A percentile compares a stretch with the other conserved stretches of the same genome.
Conservation (phyloP, 176 grass and related monocot species). For the Raddia guianensis region DNA sequence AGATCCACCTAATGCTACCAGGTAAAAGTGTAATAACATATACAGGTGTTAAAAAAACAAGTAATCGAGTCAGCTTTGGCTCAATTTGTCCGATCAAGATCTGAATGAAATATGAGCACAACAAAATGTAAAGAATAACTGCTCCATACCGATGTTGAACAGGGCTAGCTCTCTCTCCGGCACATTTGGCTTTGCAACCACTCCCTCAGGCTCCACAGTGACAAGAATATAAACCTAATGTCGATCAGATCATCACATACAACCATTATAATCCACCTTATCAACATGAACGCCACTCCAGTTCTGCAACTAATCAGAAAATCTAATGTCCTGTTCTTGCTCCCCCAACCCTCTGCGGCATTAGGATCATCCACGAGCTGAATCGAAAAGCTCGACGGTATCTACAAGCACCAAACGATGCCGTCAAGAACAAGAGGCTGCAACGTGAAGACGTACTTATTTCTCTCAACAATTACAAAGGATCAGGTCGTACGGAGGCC, state of each 20-base stretch:
- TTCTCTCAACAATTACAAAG: conserved; percentile 19
- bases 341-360: conserved; percentile 22
- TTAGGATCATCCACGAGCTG: conserved; percentile 38
- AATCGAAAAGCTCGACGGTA: conserved; percentile 79
- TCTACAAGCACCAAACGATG: conserved; percentile 41
- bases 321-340: conserved; percentile 60
- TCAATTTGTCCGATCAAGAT: not conserved
- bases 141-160: conserved; percentile 80
- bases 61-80: not conserved
- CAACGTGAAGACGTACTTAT: not conserved
- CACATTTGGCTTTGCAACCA: conserved; percentile 63
- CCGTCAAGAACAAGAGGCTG: not conserved
- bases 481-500: conserved; percentile 63
- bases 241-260: conserved; percentile 12
- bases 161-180: conserved; percentile 64
- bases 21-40: no score
- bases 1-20: not conserved
- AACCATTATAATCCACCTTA: not conserved
- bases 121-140: not conserved
- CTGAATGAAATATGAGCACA: not conserved
- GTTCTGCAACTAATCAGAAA: not conserved
- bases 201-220: conserved; percentile 66
- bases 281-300: not conserved
- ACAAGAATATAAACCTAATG: conserved; percentile 75
- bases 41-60: no score